Evolutionary conservation across 257 asterid genomes (phyloP).

Genomic region (Cynanchum wilfordii): DNA sequence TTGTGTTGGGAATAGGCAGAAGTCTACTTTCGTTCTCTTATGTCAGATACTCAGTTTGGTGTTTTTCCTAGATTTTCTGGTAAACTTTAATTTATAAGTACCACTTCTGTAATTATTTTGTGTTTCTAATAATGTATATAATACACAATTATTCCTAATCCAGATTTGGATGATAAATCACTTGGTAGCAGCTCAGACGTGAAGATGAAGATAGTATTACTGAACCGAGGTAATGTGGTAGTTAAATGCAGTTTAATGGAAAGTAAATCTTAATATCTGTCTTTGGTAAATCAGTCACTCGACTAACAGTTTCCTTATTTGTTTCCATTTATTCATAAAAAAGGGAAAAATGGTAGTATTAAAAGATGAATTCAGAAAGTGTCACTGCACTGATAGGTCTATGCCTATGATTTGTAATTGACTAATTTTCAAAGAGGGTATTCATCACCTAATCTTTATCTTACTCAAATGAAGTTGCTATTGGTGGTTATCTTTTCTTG

Average conservation of each 20-base stretch:
- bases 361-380: not conserved
- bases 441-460: not conserved
- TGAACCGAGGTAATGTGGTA: not conserved
- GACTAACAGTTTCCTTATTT: not conserved
- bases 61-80: not conserved
- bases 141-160: not conserved
- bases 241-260: not conserved
- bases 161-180: not conserved
- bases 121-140: not conserved
- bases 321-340: not conserved
- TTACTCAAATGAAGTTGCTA: not conserved
- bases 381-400: not conserved
- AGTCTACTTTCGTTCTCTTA: not conserved
- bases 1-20: not conserved
- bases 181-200: not conserved
- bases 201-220: not conserved
- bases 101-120: not conserved
- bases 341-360: not conserved
- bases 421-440: not conserved
- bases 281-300: not conserved
- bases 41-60: not conserved
- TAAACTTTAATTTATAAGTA: not conserved
- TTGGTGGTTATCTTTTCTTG: constrained; percentile 9
- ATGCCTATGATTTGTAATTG: not conserved
- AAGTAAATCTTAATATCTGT: not conserved